phyloP scores from a whole-genome alignment of 495 filamentous ascomycete genomes.

The Penicillium cinerascens region DNA sequence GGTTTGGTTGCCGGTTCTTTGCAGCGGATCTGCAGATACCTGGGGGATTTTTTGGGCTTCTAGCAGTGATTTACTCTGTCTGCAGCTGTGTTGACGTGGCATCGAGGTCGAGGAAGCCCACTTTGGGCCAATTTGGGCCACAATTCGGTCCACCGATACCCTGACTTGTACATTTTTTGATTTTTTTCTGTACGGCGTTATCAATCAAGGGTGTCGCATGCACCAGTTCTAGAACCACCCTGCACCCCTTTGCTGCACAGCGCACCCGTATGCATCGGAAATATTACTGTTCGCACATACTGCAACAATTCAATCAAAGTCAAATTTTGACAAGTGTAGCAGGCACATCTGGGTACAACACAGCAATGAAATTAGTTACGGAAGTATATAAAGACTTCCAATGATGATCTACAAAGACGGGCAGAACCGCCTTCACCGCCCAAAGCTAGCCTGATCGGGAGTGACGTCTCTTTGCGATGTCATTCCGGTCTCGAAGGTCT shows the following conservation, averaged over 20 bases:
- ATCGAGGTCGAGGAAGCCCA: background rate
- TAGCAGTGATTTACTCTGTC: constrained; percentile 10
- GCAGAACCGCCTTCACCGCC: constrained; percentile 24
- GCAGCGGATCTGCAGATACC: constrained; percentile 12
- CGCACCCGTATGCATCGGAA: background rate
- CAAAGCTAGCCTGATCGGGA: constrained; percentile 27
- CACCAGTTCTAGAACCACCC: constrained; percentile 6
- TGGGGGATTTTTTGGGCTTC: constrained; percentile 7
- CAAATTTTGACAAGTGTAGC: background rate
- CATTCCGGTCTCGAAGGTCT: constrained; percentile 21
- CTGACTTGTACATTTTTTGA: background rate
- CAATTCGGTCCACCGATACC: constrained; percentile 8
- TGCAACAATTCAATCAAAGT: background rate
- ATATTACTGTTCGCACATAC: background rate
- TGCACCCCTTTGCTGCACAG: constrained; percentile 8
- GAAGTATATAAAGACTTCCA: background rate
- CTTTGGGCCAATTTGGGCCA: background rate
- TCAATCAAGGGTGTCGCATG: constrained; percentile 21
- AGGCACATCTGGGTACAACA: background rate
- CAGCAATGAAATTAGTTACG: too few relatives aligned
- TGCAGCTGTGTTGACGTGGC: constrained; percentile 18
- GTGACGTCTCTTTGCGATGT: constrained; percentile 32
- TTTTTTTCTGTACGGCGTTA: constrained; percentile 9
- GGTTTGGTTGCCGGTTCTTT: constrained; percentile 4
- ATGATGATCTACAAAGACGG: constrained; percentile 1